Conservation (phyloP, 768 basidiomycete species). For the Favolaschia claudopus region DNA sequence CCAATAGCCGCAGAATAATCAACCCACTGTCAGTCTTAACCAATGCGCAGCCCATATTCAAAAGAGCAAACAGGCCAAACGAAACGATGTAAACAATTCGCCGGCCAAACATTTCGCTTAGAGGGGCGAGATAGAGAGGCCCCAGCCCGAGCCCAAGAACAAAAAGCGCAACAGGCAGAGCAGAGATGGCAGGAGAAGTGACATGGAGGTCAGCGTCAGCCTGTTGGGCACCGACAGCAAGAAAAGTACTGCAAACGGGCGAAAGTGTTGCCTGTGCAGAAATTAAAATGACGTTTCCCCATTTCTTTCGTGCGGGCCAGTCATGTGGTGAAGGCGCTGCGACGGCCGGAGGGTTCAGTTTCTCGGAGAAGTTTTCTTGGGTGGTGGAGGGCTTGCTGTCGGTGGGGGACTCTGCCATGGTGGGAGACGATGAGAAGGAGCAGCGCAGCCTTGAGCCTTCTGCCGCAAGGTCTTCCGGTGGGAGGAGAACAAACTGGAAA, state of each 20-base stretch:
- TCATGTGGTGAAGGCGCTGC: no score
- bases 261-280: background rate
- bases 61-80: background rate
- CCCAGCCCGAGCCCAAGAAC: background rate
- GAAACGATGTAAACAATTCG: background rate
- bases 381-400: no score
- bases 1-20: background rate
- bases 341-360: no score
- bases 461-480: background rate
- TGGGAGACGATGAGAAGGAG: background rate
- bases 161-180: background rate
- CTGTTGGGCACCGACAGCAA: background rate
- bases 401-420: no score
- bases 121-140: slow-evolving; percentile 19
- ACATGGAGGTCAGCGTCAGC: background rate
- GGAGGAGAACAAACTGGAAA: no score
- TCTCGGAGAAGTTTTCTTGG: no score
- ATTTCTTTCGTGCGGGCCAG: background rate
- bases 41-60: background rate
- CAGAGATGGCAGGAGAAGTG: background rate
- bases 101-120: slow-evolving; percentile 29
- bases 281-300: background rate
- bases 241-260: background rate
- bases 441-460: background rate
- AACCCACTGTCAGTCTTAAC: background rate